Conservation (phyloP, 768 basidiomycete genomes). For the Mycena galericulata region DNA sequence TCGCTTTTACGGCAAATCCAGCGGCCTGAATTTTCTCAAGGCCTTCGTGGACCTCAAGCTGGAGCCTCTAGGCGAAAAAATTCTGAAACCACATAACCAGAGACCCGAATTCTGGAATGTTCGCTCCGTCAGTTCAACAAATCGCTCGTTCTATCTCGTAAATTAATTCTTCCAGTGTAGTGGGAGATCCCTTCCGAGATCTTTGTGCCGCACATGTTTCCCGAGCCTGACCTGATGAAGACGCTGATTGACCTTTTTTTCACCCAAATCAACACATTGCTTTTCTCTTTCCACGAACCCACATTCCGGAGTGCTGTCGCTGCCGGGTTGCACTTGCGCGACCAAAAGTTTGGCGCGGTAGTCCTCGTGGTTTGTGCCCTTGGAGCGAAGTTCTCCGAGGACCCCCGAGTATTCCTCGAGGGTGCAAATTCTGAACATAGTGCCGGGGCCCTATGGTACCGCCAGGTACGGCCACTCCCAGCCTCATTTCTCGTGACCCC, state of each 20-base stretch:
- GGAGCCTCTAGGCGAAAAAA: conserved; percentile 33
- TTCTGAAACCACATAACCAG: neutral
- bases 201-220: conserved; percentile 28
- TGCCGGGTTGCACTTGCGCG: conserved; percentile 52
- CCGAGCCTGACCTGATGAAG: conserved; percentile 40
- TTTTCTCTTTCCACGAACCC: conserved; percentile 40
- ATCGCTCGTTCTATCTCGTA: neutral
- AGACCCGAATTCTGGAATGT: conserved; percentile 39
- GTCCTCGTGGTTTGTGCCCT: conserved; percentile 72
- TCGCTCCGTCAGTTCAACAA: conserved; percentile 40
- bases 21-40: conserved; percentile 50
- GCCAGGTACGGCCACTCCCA: conserved; percentile 51
- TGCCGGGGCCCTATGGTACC: conserved; percentile 59
- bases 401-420: conserved; percentile 52
- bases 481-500: conserved; percentile 43
- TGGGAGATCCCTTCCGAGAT: conserved; percentile 29
- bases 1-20: conserved; percentile 48
- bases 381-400: conserved; percentile 56
- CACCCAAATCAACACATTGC: conserved; percentile 43
- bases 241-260: conserved; percentile 60
- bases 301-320: conserved; percentile 54
- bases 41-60: conserved; percentile 55
- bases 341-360: conserved; percentile 64
- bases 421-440: conserved; percentile 48
- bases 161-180: neutral